Evolutionary conservation across 1,284 basidiomycete species (phyloP), one percentile per base, ranked within the genome.

Genomic region (Kalmanozyma brasiliensis): DNA sequence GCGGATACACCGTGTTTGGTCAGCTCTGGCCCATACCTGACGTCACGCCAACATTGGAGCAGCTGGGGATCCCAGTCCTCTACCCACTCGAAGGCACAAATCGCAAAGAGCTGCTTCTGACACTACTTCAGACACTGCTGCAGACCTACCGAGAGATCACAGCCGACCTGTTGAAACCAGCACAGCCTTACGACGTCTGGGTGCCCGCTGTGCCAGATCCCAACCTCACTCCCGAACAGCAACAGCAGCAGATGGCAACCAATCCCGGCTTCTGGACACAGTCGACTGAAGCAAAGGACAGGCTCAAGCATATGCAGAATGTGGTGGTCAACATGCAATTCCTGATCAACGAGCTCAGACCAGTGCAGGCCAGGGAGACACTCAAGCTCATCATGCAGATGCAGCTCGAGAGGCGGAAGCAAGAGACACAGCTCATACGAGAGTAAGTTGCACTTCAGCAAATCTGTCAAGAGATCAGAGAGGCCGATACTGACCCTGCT

Each of bases 101-200:
- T 42, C 57, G 67, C 43, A 71, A 67, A 30, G 48, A 71, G 29
- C 53, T 64, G 8, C 49, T 68, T 10, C 46, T 56, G 7, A 59
- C 64, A n/a, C 72, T 81, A 16, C 74, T 81, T 9, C 83, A 64
- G 34, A 84, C 82, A 37, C 74, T 80, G 32, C 74, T 83, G 14
- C 65, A 72, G 14, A 78, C 78, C 16, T 79, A 81, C 52, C 62
- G 72, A 17, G 59, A 70, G 45, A 71, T 81, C 34, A 69, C 67
- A 3, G 53, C 63, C 8, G 70, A 74, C 36, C 38, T 81, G 13
- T 57, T 75, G 17, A 62, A 58, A 10, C 78, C 78, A 14, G 74
- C 77, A 4, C 70, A 78, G 36, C 71, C 68, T 1, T 81, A 78
- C 61, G 59, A 73, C 29, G 66, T 75, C 13, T 71, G 64, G 64